A percentile compares a stretch with the other conserved stretches of the same genome.
phyloP scores from a whole-genome alignment of 257 asterid species.

The Ocimum tenuiflorum region DNA sequence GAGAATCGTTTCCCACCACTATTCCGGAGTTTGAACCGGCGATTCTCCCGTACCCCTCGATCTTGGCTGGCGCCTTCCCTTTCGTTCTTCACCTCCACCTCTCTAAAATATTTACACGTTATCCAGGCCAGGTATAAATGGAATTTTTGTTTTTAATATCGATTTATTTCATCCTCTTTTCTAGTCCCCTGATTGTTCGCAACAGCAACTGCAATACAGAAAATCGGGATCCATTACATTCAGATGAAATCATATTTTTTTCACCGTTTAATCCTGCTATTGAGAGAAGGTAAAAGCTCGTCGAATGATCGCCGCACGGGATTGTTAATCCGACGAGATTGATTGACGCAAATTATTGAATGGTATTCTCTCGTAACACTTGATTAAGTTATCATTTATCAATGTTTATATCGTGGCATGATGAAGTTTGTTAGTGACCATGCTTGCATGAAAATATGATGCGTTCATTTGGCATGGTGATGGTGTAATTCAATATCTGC shows the following conservation, averaged over 20 bases:
- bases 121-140: conserved; percentile 14
- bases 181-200: conserved; percentile 17
- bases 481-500: too few species aligned
- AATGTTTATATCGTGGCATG: not conserved
- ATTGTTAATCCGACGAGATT: conserved; percentile 16
- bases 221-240: conserved; percentile 8
- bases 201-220: conserved; percentile 8
- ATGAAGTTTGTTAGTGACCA: not conserved
- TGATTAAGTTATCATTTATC: too few species aligned
- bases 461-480: not conserved
- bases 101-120: not conserved
- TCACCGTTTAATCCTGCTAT: not conserved
- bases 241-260: not conserved
- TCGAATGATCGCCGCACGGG: not conserved
- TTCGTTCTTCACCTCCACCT: conserved; percentile 16
- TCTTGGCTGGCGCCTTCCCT: conserved; percentile 19
- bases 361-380: not conserved
- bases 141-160: conserved; percentile 23
- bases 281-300: not conserved
- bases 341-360: not conserved
- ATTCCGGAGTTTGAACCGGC: conserved; percentile 33
- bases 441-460: conserved; percentile 14
- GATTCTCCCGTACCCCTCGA: conserved; percentile 32
- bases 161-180: conserved; percentile 20
- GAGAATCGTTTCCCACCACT: conserved; percentile 24